Conservation (phyloP, 192 early-diverging fungal genomes). For the Coemansia javaensis region DNA sequence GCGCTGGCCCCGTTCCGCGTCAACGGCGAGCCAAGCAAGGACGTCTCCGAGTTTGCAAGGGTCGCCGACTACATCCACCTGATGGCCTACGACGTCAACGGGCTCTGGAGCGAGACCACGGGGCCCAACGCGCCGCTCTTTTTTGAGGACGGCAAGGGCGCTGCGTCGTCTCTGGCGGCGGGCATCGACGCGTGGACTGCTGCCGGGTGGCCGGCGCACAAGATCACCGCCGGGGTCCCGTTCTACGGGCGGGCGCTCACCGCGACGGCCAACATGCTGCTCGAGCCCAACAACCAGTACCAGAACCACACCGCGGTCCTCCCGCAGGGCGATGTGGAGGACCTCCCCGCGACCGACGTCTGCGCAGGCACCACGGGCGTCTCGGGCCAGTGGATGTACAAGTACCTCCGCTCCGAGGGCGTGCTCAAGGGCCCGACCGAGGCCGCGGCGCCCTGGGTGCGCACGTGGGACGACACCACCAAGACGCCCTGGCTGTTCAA, state of each 20-base stretch:
- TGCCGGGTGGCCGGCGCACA: constrained; percentile 55
- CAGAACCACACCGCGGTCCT: constrained; percentile 17
- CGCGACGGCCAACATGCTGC: constrained; percentile 31
- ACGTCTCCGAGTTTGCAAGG: constrained; percentile 58
- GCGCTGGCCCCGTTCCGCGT: constrained; percentile 54
- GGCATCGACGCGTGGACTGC: constrained; percentile 57
- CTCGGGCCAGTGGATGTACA: too few species aligned
- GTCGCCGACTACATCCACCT: constrained; percentile 60
- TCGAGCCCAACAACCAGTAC: constrained; percentile 22
- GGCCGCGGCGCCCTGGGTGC: too few species aligned
- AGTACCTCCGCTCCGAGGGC: too few species aligned
- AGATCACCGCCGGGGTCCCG: constrained; percentile 58
- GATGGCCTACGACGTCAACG: constrained; percentile 63
- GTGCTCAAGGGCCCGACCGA: too few species aligned
- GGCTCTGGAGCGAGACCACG: constrained; percentile 51
- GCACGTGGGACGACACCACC: too few species aligned
- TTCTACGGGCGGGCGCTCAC: constrained; percentile 57
- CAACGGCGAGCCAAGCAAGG: constrained; percentile 32
- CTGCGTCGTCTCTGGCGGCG: constrained; percentile 42
- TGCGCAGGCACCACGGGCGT: too few species aligned
- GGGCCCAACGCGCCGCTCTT: constrained; percentile 60
- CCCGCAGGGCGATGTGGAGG: constrained; percentile 52
- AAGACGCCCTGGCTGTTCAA: too few species aligned
- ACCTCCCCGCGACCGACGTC: too few species aligned
- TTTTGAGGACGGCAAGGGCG: constrained; percentile 19